These are phyloP conservation scores for Zygosaccharomyces bisporus DNA, from an alignment of 805 yeast genomes.

Conservation along the genomic window DNA sequence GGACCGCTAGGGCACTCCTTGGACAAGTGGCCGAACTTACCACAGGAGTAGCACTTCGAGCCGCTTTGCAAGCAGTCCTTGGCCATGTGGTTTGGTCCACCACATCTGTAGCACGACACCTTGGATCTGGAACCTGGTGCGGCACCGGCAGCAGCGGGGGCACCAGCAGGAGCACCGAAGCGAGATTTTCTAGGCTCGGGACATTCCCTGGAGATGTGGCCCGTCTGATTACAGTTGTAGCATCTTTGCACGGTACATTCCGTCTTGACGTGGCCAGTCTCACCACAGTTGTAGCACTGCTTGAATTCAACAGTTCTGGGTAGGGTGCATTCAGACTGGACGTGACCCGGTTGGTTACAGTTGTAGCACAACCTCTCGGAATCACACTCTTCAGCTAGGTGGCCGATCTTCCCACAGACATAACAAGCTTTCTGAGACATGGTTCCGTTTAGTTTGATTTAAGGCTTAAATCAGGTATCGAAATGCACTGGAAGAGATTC, in stretches of 20 bases:
- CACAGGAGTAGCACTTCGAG: constrained; percentile 89
- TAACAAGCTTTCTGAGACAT: constrained; percentile 73
- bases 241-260: constrained; percentile 79
- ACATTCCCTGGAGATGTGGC: constrained; percentile 82
- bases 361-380: constrained; percentile 86
- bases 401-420: constrained; percentile 91
- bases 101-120: constrained; percentile 78
- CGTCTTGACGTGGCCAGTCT: constrained; percentile 80
- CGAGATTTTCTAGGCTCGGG: constrained; percentile 42
- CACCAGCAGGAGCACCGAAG: constrained; percentile 24
- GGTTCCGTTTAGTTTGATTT: constrained; percentile 1
- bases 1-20: constrained; percentile 68
- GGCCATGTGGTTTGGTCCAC: constrained; percentile 91
- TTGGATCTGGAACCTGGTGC: constrained; percentile 25
- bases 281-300: constrained; percentile 92
- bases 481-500: not conserved
- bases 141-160: constrained; percentile 15
- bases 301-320: constrained; percentile 82
- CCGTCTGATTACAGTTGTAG: constrained; percentile 72
- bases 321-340: constrained; percentile 81
- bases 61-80: constrained; percentile 78
- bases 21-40: constrained; percentile 83
- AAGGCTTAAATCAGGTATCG: not conserved
- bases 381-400: constrained; percentile 87
- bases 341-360: constrained; percentile 88